Percentiles rank a stretch among this genome's conserved stretches.
Evolutionary conservation across 495 filamentous ascomycete genomes (phyloP).

Genomic region (Massariosphaeria phaeospora): DNA sequence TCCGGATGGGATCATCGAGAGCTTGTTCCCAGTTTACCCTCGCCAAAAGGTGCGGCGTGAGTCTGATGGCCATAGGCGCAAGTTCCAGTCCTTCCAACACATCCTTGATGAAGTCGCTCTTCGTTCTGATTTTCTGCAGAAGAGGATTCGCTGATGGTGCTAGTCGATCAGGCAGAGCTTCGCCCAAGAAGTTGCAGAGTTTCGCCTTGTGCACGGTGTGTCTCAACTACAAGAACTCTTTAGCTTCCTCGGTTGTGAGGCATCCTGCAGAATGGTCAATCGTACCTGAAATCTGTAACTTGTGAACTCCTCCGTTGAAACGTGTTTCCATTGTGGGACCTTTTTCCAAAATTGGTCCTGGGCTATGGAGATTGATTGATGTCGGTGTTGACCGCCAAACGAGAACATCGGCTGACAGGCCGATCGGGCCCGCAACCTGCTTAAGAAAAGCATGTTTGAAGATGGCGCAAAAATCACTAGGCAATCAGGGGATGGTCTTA

Average conservation of each 20-base stretch:
- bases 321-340: constrained; percentile 43
- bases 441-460: too few species aligned
- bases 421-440: too few species aligned
- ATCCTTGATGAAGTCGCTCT: constrained; percentile 49
- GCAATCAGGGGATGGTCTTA: too few species aligned
- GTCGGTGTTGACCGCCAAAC: background rate
- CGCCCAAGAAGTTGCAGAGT: constrained; percentile 44
- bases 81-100: constrained; percentile 45
- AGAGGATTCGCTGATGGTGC: constrained; percentile 17
- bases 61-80: constrained; percentile 53
- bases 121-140: constrained; percentile 40
- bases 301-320: constrained; percentile 44
- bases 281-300: too few species aligned
- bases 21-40: constrained; percentile 53
- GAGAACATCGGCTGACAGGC: background rate
- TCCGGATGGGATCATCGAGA: constrained; percentile 50
- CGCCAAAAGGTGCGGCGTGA: constrained; percentile 53
- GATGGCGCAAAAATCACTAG: too few species aligned
- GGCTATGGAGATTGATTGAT: background rate
- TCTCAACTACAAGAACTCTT: too few species aligned
- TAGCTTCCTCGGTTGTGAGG: too few species aligned
- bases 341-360: constrained; percentile 41
- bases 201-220: constrained; percentile 44
- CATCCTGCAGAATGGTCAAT: too few species aligned
- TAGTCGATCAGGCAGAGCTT: constrained; percentile 45